phyloP scores from a whole-genome alignment of 805 yeast genomes.

The Pichia cephalocereana region DNA sequence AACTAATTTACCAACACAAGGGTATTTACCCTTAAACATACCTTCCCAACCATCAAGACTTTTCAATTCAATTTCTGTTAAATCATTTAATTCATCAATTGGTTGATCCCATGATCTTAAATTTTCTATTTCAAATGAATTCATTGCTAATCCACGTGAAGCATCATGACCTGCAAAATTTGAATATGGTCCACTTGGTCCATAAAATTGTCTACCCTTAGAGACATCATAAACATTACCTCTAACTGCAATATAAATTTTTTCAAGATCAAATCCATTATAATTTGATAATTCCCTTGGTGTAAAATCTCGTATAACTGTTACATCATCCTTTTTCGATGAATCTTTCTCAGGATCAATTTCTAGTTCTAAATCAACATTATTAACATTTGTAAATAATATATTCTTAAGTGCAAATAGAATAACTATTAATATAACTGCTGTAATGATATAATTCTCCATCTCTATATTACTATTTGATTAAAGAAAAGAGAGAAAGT shows the following conservation, averaged over 20 bases:
- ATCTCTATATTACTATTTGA: conserved; percentile 6
- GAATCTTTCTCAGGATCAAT: conserved; percentile 17
- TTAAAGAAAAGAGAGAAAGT: too few species aligned
- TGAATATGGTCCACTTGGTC: conserved; percentile 92
- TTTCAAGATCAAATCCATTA: conserved; percentile 74
- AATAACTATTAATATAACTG: conserved; percentile 1
- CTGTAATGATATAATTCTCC: conserved; percentile 18
- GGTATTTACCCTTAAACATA: conserved; percentile 75
- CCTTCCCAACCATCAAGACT: conserved; percentile 79
- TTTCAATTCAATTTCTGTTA: conserved; percentile 50
- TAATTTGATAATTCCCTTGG: conserved; percentile 64
- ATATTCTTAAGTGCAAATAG: conserved; percentile 18
- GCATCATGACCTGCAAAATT: conserved; percentile 97
- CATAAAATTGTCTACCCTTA: conserved; percentile 75
- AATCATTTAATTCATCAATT: conserved; percentile 59
- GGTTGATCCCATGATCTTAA: conserved; percentile 68
- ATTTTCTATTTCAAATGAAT: conserved; percentile 65
- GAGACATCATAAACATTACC: conserved; percentile 83
- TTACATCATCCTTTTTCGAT: conserved; percentile 11
- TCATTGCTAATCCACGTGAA: conserved; percentile 80
- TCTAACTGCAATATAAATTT: conserved; percentile 77
- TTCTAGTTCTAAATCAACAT: conserved; percentile 15
- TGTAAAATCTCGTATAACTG: conserved; percentile 43
- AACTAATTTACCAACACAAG: conserved; percentile 64
- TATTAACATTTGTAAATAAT: conserved; percentile 15